These are phyloP conservation scores for Luffa aegyptiaca DNA, from an alignment of 306 rosid species.

Conservation along the genomic window DNA sequence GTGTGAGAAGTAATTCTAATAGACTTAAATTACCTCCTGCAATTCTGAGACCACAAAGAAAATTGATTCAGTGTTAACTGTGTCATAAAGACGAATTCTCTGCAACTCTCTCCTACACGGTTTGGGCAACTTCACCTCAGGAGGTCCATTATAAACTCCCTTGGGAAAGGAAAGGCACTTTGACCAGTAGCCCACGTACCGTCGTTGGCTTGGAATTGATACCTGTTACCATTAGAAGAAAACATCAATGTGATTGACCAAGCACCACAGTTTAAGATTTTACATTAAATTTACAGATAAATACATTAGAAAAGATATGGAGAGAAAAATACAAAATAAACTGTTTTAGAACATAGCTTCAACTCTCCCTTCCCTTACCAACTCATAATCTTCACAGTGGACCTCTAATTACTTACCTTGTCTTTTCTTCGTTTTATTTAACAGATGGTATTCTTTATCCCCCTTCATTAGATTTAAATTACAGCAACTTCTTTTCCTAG, in stretches of 20 bases:
- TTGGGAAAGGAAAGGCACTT: conserved; percentile 39
- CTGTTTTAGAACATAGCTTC: not conserved
- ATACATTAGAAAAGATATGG: not conserved
- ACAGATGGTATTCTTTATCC: not conserved
- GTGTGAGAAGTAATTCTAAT: not conserved
- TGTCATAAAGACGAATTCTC: conserved; percentile 73
- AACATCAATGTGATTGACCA: not conserved
- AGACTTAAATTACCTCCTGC: conserved; percentile 40
- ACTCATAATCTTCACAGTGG: not conserved
- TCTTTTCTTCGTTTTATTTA: not conserved
- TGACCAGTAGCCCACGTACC: conserved; percentile 68
- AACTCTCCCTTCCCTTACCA: not conserved
- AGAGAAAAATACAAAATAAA: not conserved
- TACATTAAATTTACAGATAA: not conserved
- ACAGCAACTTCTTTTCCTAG: not conserved
- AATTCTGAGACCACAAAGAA: conserved; percentile 68
- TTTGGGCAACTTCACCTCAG: conserved; percentile 44
- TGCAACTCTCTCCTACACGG: conserved; percentile 68
- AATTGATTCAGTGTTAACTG: conserved; percentile 45
- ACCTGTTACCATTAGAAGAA: conserved; percentile 39
- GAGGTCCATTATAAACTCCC: conserved; percentile 24
- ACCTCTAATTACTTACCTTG: not conserved
- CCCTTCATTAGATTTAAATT: not conserved
- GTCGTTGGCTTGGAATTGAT: conserved; percentile 97
- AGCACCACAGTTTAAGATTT: not conserved